Percentiles rank a stretch among this genome's conserved stretches.
Conservation (phyloP, 352 stramenopile species). For the Phytophthora cactorum region DNA sequence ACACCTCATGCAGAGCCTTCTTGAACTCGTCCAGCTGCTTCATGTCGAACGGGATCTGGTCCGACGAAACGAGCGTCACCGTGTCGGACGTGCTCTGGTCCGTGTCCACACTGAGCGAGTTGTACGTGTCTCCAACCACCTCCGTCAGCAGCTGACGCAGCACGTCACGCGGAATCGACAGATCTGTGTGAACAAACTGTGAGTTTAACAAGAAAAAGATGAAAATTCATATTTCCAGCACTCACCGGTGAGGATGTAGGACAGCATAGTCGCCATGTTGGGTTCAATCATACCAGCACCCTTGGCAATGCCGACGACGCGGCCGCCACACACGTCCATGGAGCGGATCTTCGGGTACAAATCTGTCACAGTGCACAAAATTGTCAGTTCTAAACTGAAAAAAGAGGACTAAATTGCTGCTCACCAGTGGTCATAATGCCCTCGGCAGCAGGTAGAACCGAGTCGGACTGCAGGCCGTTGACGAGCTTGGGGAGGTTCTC, state of each 20-base stretch:
- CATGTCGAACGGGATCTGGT: constrained; percentile 90
- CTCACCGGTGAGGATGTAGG: constrained; percentile 85
- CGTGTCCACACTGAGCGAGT: constrained; percentile 96
- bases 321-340: constrained; percentile 79
- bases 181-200: constrained; percentile 37
- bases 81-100: constrained; percentile 99
- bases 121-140: constrained; percentile 90
- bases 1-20: constrained; percentile 92
- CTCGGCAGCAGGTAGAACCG: constrained; percentile 91
- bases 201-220: constrained; percentile 3
- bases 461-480: constrained; percentile 93
- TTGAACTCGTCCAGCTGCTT: constrained; percentile 90
- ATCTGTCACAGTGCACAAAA: constrained; percentile 46
- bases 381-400: neutral
- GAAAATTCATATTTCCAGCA: constrained; percentile 7
- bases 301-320: constrained; percentile 98
- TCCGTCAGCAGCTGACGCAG: constrained; percentile 81
- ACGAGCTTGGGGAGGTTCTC: constrained; percentile 80
- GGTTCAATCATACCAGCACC: constrained; percentile 99
- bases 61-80: constrained; percentile 95
- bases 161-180: constrained; percentile 83
- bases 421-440: constrained; percentile 98
- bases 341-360: constrained; percentile 93
- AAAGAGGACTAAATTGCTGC: neutral
- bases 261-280: constrained; percentile 95